Conservation (phyloP, 257 asterid genomes). For the Datura wrightii region DNA sequence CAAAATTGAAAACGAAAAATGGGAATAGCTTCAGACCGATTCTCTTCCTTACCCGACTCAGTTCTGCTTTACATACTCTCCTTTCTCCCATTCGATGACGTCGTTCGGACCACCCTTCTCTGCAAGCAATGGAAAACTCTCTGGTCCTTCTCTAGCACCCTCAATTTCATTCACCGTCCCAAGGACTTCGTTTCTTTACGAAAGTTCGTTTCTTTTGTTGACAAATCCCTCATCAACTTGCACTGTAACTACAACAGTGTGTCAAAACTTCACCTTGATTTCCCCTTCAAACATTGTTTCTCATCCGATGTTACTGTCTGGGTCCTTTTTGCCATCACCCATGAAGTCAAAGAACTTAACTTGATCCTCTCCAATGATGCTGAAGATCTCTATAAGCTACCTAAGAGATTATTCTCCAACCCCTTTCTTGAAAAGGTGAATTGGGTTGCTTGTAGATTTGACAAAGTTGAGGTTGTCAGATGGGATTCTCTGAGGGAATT, state of each 20-base stretch:
- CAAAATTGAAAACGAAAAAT: neutral
- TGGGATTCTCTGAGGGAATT: slow-evolving; percentile 27
- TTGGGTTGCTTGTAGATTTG: slow-evolving; percentile 22
- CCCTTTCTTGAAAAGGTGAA: neutral
- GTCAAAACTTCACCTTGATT: neutral
- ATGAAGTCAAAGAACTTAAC: slow-evolving; percentile 2
- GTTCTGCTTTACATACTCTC: slow-evolving; percentile 28
- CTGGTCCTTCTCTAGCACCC: neutral
- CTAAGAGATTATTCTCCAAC: neutral
- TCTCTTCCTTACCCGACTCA: slow-evolving; percentile 11
- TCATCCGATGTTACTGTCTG: slow-evolving; percentile 26
- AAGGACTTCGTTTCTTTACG: neutral
- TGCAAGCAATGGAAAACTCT: neutral
- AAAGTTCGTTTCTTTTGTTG: slow-evolving; percentile 21
- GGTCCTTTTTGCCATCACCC: neutral
- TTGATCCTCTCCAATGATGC: neutral
- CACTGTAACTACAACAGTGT: neutral
- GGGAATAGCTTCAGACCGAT: slow-evolving; percentile 24
- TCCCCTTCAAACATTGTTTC: slow-evolving; percentile 4
- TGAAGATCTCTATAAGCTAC: neutral
- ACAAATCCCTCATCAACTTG: slow-evolving; percentile 9
- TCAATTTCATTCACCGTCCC: slow-evolving; percentile 23
- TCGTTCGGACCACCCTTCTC: slow-evolving; percentile 1
- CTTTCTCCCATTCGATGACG: slow-evolving; percentile 27
- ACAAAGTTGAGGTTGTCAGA: neutral